Evolutionary conservation across 2,329 filamentous ascomycete genomes (phyloP).

Genomic region (Epichloe baconii): DNA sequence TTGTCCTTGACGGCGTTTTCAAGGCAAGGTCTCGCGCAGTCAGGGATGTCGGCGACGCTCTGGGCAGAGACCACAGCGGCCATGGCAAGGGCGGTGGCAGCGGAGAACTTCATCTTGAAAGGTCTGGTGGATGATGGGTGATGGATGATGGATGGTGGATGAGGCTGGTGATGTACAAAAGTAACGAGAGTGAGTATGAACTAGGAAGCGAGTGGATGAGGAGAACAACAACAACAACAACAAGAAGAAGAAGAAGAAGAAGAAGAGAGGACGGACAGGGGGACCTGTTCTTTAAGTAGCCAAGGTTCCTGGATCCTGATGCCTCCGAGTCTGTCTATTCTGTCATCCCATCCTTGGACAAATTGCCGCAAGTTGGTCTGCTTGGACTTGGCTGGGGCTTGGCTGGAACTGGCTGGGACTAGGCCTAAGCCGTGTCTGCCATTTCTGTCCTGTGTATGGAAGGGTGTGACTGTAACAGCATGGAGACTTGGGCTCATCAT

Average conservation of each 20-base stretch:
- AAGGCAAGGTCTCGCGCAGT: constrained; percentile 26
- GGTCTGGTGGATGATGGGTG: not conserved
- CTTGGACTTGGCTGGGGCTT: not conserved
- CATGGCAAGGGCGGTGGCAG: constrained; percentile 21
- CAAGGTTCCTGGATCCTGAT: not conserved
- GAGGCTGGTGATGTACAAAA: constrained; percentile 7
- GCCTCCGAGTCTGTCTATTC: not conserved
- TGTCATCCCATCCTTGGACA: not conserved
- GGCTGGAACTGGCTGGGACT: no score
- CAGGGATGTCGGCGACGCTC: constrained; percentile 21
- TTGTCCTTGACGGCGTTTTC: constrained; percentile 16
- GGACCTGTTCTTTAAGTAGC: constrained; percentile 19
- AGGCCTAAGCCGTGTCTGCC: not conserved
- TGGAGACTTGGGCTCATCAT: no score
- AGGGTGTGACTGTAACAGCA: no score
- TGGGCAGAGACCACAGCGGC: constrained; percentile 23
- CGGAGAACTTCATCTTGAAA: constrained; percentile 25
- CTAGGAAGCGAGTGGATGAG: constrained; percentile 18
- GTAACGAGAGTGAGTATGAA: constrained; percentile 17
- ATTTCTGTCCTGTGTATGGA: not conserved
- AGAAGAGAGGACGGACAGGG: constrained; percentile 6
- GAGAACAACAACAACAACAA: not conserved
- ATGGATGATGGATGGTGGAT: not conserved
- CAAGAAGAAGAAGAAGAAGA: not conserved
- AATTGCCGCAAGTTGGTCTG: not conserved